Evolutionary conservation across 2,329 filamentous ascomycete species (phyloP).

Genomic region (Fusarium miscanthi): DNA sequence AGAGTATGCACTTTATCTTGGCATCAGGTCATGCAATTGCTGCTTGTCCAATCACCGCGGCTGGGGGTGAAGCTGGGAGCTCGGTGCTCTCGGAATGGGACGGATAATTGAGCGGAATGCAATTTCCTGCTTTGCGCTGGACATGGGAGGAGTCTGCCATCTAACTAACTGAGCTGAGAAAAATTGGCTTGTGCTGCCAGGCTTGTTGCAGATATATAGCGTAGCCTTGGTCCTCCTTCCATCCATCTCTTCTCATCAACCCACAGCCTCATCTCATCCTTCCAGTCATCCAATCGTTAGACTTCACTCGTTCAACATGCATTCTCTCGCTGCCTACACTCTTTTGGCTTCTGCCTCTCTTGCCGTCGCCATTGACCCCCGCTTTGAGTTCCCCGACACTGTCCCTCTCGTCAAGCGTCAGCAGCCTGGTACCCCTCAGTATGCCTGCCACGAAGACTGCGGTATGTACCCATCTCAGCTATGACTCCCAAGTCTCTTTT

Average conservation of each 20-base stretch:
- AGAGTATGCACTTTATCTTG: slow-evolving; percentile 17
- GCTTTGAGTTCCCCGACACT: slow-evolving; percentile 49
- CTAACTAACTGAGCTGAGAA: not conserved
- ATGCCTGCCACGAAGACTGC: slow-evolving; percentile 60
- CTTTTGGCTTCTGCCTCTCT: slow-evolving; percentile 38
- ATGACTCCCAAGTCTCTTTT: accelerated
- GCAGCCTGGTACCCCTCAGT: slow-evolving; percentile 56
- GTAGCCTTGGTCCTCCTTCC: not conserved
- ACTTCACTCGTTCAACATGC: slow-evolving; percentile 24
- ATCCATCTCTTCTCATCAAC: not conserved
- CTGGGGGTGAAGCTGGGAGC: no score
- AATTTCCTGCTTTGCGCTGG: not conserved
- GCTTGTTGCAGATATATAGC: slow-evolving; percentile 13
- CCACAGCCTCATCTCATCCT: not conserved
- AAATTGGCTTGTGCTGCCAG: no score
- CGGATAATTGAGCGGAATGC: not conserved
- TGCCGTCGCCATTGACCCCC: slow-evolving; percentile 23
- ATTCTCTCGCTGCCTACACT: slow-evolving; percentile 27
- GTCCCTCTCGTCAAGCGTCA: slow-evolving; percentile 54
- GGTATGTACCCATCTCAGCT: slow-evolving; percentile 48
- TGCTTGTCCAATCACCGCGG: not conserved
- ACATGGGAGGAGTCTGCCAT: not conserved
- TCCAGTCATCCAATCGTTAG: not conserved
- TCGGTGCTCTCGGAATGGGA: not conserved
- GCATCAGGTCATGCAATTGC: slow-evolving; percentile 27